These are phyloP conservation scores for Priceomyces medius DNA, from an alignment of 805 yeast genomes.

Conservation along the genomic window DNA sequence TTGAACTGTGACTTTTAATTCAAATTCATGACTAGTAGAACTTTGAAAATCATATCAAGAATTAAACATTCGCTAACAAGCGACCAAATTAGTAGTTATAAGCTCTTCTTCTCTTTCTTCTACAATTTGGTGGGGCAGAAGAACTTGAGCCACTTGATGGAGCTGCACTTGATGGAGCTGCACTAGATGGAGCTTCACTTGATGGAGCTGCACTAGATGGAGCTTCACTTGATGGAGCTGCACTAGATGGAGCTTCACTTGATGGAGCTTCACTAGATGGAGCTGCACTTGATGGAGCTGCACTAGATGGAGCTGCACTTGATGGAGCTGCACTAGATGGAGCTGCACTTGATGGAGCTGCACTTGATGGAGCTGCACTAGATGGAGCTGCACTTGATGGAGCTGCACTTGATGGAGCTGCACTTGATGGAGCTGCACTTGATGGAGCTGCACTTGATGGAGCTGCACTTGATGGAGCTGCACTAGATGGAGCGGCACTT, in stretches of 20 bases:
- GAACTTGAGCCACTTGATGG: constrained; percentile 9
- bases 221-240: neutral
- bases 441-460: neutral
- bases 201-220: neutral
- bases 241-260: neutral
- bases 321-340: neutral
- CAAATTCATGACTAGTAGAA: too few relatives aligned
- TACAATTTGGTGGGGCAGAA: neutral
- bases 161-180: constrained; percentile 10
- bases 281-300: neutral
- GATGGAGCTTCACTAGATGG: neutral
- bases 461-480: neutral
- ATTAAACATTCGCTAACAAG: neutral
- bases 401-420: constrained; percentile 13
- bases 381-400: neutral
- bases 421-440: neutral
- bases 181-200: neutral
- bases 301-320: neutral
- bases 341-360: constrained; percentile 5
- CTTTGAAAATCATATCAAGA: neutral
- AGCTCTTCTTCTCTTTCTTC: neutral
- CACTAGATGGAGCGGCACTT: neutral
- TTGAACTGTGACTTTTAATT: too few relatives aligned
- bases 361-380: neutral
- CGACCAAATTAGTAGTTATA: neutral